Base-by-base conservation (phyloP, 768 basidiomycete genomes). In the Exidia glandulosa region DNA sequence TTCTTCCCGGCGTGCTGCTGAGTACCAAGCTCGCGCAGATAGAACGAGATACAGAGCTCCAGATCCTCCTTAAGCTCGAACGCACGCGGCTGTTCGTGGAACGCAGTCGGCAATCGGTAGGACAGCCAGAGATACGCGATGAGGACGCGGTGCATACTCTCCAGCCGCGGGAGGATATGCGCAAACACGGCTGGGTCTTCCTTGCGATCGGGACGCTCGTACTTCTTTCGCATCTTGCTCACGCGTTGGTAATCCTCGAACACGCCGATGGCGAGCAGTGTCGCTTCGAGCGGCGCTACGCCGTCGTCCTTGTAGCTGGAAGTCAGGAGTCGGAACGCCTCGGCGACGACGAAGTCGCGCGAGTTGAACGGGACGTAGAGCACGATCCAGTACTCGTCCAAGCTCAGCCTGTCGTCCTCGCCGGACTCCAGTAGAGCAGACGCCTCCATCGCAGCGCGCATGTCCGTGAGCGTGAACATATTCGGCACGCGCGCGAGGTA, bases 51-150 rank as follows among this genome's bases (percentile, higher is more conserved):
- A 27, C 50, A 54, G 27, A 13, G 25, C 50, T 54, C 50, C 7
- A 54, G 25, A 30, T 86, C 73, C 13, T 67, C 67, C 68, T 92
- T 90, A 50, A 90, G 66, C 16, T 67, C 72, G 13, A 70, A 63
- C 1, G 84, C 87, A 30, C 73, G 70, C 5, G 73, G 68, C 32
- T 78, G 73, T n/a, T 87, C 76, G 3, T 79, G 71, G 69, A 88
- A 97, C 7, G 84, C 76, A 57, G 90, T 75, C 0, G 82, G 77
- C 60, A 82, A 77, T 37, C 94, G 85, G 69, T 82, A 85, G 23
- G 78, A 76, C 63, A 94, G 76, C 95, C 95, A 99, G 56, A 92
- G 74, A 71, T 97, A 97, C 25, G 87, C 65, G 14, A 86, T 84
- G 31, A 91, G 66, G 32, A 82, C 73, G 66, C 86, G 87, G 72